Evolutionary conservation across 148 eudicot species (phyloP), one percentile per base, ranked within the genome.

Genomic region (Chenopodium album): DNA sequence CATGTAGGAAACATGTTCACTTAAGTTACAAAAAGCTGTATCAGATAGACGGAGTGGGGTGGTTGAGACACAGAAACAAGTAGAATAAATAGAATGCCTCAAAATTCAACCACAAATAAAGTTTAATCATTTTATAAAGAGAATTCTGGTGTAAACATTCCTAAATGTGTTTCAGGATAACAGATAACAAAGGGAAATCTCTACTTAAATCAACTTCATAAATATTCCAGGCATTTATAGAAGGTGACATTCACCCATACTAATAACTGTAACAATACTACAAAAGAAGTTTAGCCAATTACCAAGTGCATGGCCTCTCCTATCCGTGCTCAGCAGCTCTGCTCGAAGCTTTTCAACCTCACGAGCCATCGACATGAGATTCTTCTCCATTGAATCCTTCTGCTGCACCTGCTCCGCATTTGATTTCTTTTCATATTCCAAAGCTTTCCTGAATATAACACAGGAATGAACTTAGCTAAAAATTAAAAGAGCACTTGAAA

Each of bases 291-390:
- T 31, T 20, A 87, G 85, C 68, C 37, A 32, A 62, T 75, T 90
- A 91, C 92, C 92, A 79, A 74, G 80, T 76, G 88, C 91, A 81
- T 69, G 88, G 31, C 85, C 81, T 79, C 95, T 86, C 86, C 90
- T 86, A 32, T 91, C 94, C 72, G 73, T 78, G 85, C 79, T 81
- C 76, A 87, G 77, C 82, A 87, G 91, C 84, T 93, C 94, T 37
- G 91, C 87, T 81, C 90, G 92, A 62, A 95, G 93, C 87, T 90
- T 93, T 81, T 95, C 96, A 77, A 95, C 85, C 77, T 93, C 97
- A 73, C 91, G 93, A 84, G 93, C 92, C 92, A 92, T 86, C 70
- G 92, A 86, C 78, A 95, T 77, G 46, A 93, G 91, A 85, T 89
- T 92, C 83, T 90, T 90, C 90, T 95, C 97, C 92, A 95, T 89